phyloP scores from a whole-genome alignment of 2,329 filamentous ascomycete genomes.

The Beauveria bassiana region DNA sequence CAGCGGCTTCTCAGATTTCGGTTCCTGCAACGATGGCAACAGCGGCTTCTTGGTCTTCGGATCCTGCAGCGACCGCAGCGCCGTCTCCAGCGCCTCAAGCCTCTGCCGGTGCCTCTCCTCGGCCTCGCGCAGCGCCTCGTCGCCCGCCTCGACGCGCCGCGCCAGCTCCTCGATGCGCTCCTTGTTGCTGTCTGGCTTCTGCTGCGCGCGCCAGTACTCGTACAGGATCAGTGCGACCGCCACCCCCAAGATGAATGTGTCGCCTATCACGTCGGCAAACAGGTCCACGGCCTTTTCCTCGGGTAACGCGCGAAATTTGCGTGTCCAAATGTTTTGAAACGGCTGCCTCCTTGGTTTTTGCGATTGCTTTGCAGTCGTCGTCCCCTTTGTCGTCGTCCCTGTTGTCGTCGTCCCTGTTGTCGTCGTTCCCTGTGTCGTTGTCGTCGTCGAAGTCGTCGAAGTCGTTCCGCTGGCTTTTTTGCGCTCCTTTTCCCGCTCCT shows the following conservation, averaged over 20 bases:
- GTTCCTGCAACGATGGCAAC: constrained; percentile 33
- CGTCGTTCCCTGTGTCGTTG: neutral
- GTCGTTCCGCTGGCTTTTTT: neutral
- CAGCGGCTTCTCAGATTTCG: constrained; percentile 49
- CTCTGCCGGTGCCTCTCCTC: constrained; percentile 40
- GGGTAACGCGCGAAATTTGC: constrained; percentile 55
- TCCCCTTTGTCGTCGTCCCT: neutral
- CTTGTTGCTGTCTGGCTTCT: constrained; percentile 52
- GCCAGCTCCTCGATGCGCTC: constrained; percentile 46
- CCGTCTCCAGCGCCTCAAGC: constrained; percentile 46
- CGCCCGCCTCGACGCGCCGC: constrained; percentile 38
- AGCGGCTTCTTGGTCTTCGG: constrained; percentile 50
- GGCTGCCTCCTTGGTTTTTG: constrained; percentile 4
- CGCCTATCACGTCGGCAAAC: constrained; percentile 58
- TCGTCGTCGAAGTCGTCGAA: neutral
- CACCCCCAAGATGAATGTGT: constrained; percentile 54
- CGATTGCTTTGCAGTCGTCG: neutral
- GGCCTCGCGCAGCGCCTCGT: constrained; percentile 39
- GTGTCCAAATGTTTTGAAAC: constrained; percentile 50
- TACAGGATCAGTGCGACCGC: constrained; percentile 51
- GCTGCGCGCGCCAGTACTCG: constrained; percentile 51
- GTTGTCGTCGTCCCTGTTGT: neutral
- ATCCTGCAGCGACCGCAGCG: constrained; percentile 42
- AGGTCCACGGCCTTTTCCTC: constrained; percentile 59
- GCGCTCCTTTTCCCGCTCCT: constrained; percentile 21